phyloP scores from a whole-genome alignment of 2,329 filamentous ascomycete genomes.

The Monosporascus sp. region DNA sequence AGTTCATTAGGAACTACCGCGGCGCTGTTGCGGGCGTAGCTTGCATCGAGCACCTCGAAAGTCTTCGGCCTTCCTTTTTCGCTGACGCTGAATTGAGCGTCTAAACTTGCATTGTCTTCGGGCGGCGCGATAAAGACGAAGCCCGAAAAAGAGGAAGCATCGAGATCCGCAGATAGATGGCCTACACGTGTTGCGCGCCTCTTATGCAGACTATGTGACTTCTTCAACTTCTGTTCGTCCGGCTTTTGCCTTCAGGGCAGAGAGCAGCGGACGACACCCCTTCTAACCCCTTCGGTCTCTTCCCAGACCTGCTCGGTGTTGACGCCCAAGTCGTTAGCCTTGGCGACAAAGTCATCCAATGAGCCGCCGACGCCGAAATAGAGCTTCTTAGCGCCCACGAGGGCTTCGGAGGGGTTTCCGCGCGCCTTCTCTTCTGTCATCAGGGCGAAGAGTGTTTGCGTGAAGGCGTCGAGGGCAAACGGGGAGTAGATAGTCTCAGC shows the following conservation, averaged over 20 bases:
- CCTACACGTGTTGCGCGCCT: too few relatives aligned
- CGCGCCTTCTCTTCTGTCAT: slow-evolving; percentile 33
- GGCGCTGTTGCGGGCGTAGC: too few relatives aligned
- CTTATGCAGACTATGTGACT: not conserved
- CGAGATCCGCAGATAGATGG: too few relatives aligned
- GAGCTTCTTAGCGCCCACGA: slow-evolving; percentile 71
- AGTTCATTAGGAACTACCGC: too few relatives aligned
- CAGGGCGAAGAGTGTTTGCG: slow-evolving; percentile 55
- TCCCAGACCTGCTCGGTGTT: slow-evolving; percentile 48
- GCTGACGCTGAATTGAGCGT: too few relatives aligned
- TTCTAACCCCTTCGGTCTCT: slow-evolving; percentile 55
- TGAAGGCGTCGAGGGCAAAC: slow-evolving; percentile 63
- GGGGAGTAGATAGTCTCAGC: slow-evolving; percentile 83
- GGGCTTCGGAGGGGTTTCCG: slow-evolving; percentile 48
- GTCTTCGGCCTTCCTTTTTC: too few relatives aligned
- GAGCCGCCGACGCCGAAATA: slow-evolving; percentile 85
- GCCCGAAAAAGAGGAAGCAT: too few relatives aligned
- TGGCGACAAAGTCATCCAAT: slow-evolving; percentile 65
- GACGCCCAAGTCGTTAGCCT: slow-evolving; percentile 43
- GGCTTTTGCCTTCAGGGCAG: slow-evolving; percentile 22
- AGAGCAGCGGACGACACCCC: slow-evolving; percentile 52
- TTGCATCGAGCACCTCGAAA: too few relatives aligned
- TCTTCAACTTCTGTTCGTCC: not conserved
- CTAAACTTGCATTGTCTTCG: too few relatives aligned
- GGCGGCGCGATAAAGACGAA: too few relatives aligned